Base-by-base conservation (phyloP, 2,329 filamentous ascomycete genomes). In the Monascus ruber region DNA sequence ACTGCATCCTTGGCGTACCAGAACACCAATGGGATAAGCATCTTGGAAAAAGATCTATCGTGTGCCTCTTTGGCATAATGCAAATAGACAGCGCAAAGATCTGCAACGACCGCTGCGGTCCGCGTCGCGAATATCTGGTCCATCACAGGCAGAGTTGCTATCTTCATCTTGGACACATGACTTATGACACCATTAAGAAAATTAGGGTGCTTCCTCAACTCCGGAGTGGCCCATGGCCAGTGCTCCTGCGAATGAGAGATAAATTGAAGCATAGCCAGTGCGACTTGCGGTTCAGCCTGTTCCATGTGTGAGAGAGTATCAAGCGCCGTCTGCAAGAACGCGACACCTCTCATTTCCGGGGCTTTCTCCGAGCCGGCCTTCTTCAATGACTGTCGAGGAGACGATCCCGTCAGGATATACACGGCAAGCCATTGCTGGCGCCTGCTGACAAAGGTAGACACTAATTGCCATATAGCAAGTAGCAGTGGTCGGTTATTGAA, bases 361-460 rank as follows among this genome's bases (percentile, higher is more conserved):
- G 72, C 66, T 48, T 73, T 73, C 35, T 68, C 62, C 35, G 59
- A 59, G 34, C 70, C 71, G 33, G 50, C 43, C 34, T 57, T 55
- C 41, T 77, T 77, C 53, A 86, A 67, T 4, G 82, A 76, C 49
- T 91, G 79, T 45, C 84, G 78, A 4, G 89, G 87, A 0, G 86
- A 86, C 54, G 80, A 82, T 24, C 88, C 91, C 5, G 87, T 95
- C 31, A 96, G 76, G 6, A 98, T 72, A 55, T 88, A 94, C 45
- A 94, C 85, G 0, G 89, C 85, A 68, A 98, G 85, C 85, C 89
- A 96, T 55, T 94, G 88, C 58, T 98, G 91, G 46, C 86, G 81
- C 56, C 86, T 88, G 48, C 83, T 83, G 43, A 98, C 76, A 35
- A 96, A 81, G 3, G 82, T 80, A 2, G 88, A 84, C 38, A 96